Evolutionary conservation across 2,329 filamentous ascomycete genomes (phyloP).

Genomic region (Ascochyta rabiei): DNA sequence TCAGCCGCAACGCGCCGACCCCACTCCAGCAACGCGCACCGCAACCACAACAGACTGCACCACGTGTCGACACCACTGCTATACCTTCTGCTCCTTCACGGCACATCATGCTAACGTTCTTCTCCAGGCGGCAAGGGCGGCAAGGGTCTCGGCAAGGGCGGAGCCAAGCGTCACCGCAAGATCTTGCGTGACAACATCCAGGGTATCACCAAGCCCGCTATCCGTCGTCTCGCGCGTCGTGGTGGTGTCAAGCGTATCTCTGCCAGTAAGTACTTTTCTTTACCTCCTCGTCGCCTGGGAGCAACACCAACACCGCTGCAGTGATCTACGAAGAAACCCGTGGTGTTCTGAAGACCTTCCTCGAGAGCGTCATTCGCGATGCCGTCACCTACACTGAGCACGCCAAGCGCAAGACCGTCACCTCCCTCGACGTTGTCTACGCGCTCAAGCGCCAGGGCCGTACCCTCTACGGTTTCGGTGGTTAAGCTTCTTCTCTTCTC

Average conservation of each 20-base stretch:
- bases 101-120: slow-evolving; percentile 41
- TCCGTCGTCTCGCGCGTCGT: slow-evolving; percentile 61
- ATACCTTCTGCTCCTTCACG: background rate
- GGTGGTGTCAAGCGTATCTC: slow-evolving; percentile 61
- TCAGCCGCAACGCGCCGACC: slow-evolving; percentile 27
- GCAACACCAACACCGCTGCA: slow-evolving; percentile 41
- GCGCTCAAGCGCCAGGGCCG: slow-evolving; percentile 70
- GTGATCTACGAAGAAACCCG: slow-evolving; percentile 83
- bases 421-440: slow-evolving; percentile 69
- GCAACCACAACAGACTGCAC: slow-evolving; percentile 19
- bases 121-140: slow-evolving; percentile 59
- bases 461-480: slow-evolving; percentile 86
- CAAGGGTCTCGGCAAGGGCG: slow-evolving; percentile 61
- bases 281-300: background rate
- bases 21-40: slow-evolving; percentile 23
- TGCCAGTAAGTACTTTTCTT: slow-evolving; percentile 50
- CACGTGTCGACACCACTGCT: slow-evolving; percentile 21
- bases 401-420: slow-evolving; percentile 84
- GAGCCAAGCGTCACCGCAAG: slow-evolving; percentile 62
- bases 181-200: slow-evolving; percentile 63
- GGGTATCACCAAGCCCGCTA: slow-evolving; percentile 61
- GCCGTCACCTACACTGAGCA: slow-evolving; percentile 81
- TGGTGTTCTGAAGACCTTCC: slow-evolving; percentile 78
- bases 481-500: slow-evolving; percentile 61
- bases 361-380: slow-evolving; percentile 77